phyloP scores from a whole-genome alignment of 257 asterid genomes.

The Solanum sejunctum region DNA sequence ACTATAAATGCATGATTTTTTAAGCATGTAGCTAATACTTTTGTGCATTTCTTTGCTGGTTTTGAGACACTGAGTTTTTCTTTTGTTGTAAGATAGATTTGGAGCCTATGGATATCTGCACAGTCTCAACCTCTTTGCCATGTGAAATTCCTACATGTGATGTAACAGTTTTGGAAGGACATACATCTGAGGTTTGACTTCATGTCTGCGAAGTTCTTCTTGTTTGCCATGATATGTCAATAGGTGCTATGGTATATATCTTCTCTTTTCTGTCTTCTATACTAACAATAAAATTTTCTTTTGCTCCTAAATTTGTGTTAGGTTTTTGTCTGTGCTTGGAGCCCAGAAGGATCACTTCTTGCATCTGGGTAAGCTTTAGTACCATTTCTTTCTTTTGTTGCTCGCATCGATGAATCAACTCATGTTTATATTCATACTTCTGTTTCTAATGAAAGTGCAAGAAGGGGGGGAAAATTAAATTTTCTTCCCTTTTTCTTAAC shows the following conservation, averaged over 20 bases:
- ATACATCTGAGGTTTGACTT: constrained; percentile 74
- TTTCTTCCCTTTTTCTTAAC: too few relatives aligned
- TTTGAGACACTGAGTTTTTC: neutral
- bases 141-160: constrained; percentile 60
- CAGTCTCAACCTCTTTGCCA: constrained; percentile 24
- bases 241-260: neutral
- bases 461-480: too few relatives aligned
- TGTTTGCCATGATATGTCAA: neutral
- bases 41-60: too few relatives aligned
- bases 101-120: constrained; percentile 85
- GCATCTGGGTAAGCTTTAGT: constrained; percentile 76
- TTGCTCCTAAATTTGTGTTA: constrained; percentile 19
- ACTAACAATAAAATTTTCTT: neutral
- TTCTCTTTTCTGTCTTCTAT: neutral
- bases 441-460: too few relatives aligned
- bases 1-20: too few relatives aligned
- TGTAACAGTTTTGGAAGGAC: constrained; percentile 50
- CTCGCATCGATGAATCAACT: neutral
- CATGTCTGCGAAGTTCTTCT: too few relatives aligned
- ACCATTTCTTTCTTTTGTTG: neutral
- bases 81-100: constrained; percentile 36
- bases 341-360: constrained; percentile 78
- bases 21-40: neutral
- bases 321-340: constrained; percentile 98
- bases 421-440: neutral